These are phyloP conservation scores for Colletotrichum tanaceti DNA, from an alignment of 2,329 filamentous ascomycete species.

Conservation along the genomic window DNA sequence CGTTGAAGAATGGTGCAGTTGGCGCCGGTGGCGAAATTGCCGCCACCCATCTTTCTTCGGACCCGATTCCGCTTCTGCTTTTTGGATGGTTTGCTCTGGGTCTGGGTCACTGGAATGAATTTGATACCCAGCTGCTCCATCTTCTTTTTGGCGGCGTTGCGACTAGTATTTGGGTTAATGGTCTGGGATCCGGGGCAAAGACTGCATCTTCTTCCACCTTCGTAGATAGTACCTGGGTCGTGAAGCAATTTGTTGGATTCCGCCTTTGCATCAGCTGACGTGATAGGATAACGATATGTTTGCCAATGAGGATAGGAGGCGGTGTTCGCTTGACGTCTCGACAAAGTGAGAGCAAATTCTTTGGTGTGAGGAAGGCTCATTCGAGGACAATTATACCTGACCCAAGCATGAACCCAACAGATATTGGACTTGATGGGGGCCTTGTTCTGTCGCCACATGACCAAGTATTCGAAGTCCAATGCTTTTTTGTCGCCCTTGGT, in stretches of 20 bases:
- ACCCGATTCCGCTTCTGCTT: neutral
- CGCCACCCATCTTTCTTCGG: neutral
- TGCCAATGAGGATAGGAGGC: conserved; percentile 1
- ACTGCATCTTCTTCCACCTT: neutral
- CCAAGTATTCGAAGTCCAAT: conserved; percentile 18
- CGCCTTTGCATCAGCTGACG: neutral
- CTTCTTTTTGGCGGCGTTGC: neutral
- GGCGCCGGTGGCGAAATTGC: conserved; percentile 10
- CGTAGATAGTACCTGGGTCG: conserved; percentile 20
- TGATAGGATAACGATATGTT: conserved; percentile 19
- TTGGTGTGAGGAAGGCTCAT: conserved; percentile 20
- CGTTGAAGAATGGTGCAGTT: conserved; percentile 17
- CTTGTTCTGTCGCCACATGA: conserved; percentile 17
- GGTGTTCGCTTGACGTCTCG: no score
- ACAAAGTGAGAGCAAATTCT: conserved; percentile 12
- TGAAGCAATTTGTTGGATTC: neutral
- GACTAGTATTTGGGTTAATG: neutral
- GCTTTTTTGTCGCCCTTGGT: neutral
- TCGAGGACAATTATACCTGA: neutral
- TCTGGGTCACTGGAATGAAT: neutral
- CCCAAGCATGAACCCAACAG: conserved; percentile 28
- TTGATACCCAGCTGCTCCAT: conserved; percentile 14
- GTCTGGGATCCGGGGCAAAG: neutral
- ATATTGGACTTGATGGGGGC: conserved; percentile 8
- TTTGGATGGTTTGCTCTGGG: neutral